Evolutionary conservation across 495 filamentous ascomycete species (phyloP).

Genomic region (Cudoniella acicularis): DNA sequence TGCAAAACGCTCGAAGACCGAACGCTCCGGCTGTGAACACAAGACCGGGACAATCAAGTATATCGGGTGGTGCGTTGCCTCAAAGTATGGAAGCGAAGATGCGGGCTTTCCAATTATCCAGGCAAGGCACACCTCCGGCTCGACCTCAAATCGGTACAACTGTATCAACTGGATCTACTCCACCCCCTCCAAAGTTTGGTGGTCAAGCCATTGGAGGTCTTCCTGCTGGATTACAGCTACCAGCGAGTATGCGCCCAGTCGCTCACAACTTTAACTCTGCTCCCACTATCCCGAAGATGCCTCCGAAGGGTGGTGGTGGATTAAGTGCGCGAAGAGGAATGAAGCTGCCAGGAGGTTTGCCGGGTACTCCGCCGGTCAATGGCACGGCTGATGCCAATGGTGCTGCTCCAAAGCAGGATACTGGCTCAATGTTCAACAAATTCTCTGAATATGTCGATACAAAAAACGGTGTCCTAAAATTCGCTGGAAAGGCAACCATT

Average conservation of each 20-base stretch:
- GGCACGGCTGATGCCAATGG: constrained; percentile 15
- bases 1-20: constrained; percentile 74
- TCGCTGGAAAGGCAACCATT: constrained; percentile 88
- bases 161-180: constrained; percentile 16
- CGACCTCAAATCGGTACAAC: constrained; percentile 36
- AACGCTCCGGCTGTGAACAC: constrained; percentile 49
- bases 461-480: constrained; percentile 84
- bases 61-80: constrained; percentile 52
- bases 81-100: constrained; percentile 81
- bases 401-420: constrained; percentile 15
- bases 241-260: constrained; percentile 37
- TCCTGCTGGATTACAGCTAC: constrained; percentile 36
- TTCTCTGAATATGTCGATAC: constrained; percentile 91
- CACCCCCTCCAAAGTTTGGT: not conserved
- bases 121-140: constrained; percentile 54
- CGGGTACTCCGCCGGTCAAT: constrained; percentile 13
- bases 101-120: constrained; percentile 68
- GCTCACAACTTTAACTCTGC: constrained; percentile 44
- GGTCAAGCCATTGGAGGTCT: constrained; percentile 31
- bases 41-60: constrained; percentile 24
- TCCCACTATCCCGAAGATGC: constrained; percentile 35
- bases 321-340: constrained; percentile 26
- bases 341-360: constrained; percentile 26
- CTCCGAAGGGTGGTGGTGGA: constrained; percentile 13
- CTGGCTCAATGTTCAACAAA: constrained; percentile 71